Evolutionary conservation across 2,329 filamentous ascomycete species (phyloP).

Genomic region (Hypoxylon sp.): DNA sequence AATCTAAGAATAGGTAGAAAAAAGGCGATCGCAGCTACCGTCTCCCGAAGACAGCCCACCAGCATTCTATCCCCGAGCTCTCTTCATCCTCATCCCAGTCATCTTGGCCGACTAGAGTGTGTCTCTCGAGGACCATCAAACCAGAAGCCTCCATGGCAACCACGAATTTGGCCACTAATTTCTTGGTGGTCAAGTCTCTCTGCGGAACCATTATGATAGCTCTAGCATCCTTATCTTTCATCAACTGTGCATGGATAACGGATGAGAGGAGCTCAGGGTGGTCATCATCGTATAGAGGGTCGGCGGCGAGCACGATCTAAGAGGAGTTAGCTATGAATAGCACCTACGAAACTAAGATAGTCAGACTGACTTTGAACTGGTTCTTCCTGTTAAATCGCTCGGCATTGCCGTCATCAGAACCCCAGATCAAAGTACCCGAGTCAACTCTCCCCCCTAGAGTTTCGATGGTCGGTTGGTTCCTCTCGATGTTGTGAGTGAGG

Average conservation of each 20-base stretch:
- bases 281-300: slow-evolving; percentile 86
- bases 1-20: not conserved
- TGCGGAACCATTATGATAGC: slow-evolving; percentile 86
- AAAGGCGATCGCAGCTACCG: not conserved
- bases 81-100: slow-evolving; percentile 76
- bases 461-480: slow-evolving; percentile 71
- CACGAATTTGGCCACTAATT: slow-evolving; percentile 74
- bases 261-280: slow-evolving; percentile 82
- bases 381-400: slow-evolving; percentile 59
- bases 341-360: not conserved
- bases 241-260: slow-evolving; percentile 77
- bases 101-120: slow-evolving; percentile 75
- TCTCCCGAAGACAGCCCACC: slow-evolving; percentile 74
- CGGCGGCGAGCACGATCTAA: slow-evolving; percentile 83
- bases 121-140: slow-evolving; percentile 69
- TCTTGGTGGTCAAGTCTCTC: slow-evolving; percentile 74
- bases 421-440: slow-evolving; percentile 82
- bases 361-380: slow-evolving; percentile 64
- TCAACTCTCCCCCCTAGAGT: slow-evolving; percentile 68
- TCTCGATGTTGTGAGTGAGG: slow-evolving; percentile 77
- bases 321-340: slow-evolving; percentile 22
- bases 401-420: slow-evolving; percentile 61
- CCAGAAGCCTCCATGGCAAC: slow-evolving; percentile 67
- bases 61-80: slow-evolving; percentile 68
- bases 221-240: slow-evolving; percentile 67